phyloP scores from a whole-genome alignment of 176 grass and related monocot species.

The Avena eriantha region DNA sequence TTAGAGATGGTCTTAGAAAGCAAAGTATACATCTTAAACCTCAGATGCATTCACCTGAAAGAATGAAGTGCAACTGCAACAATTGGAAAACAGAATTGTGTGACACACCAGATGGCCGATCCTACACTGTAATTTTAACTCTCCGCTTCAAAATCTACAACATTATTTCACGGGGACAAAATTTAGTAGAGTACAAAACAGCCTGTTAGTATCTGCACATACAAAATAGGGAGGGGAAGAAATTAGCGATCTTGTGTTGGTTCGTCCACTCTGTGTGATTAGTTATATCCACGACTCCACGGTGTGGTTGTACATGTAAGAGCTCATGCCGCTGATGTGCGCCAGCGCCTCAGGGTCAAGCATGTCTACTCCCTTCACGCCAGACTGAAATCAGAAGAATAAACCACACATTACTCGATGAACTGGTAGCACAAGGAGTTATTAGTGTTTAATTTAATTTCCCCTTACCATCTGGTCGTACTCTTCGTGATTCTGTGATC shows the following conservation, averaged over 20 bases:
- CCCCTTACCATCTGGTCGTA: slow-evolving; percentile 70
- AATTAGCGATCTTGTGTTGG: neutral
- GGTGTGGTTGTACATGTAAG: slow-evolving; percentile 56
- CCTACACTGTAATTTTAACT: too few relatives aligned
- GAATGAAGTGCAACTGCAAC: too few relatives aligned
- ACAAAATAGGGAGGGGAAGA: neutral
- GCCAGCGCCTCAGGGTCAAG: slow-evolving; percentile 62
- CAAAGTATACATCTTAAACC: too few relatives aligned
- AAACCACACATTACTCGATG: neutral
- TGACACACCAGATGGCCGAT: too few relatives aligned
- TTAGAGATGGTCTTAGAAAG: too few relatives aligned
- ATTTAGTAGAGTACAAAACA: too few relatives aligned
- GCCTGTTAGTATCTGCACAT: too few relatives aligned
- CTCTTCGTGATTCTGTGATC: slow-evolving; percentile 55
- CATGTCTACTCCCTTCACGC: slow-evolving; percentile 74
- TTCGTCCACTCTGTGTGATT: neutral
- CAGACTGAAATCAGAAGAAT: slow-evolving; percentile 40
- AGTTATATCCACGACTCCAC: slow-evolving; percentile 70
- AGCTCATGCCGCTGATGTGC: slow-evolving; percentile 58
- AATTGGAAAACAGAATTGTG: too few relatives aligned
- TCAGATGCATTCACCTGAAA: too few relatives aligned
- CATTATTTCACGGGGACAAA: too few relatives aligned
- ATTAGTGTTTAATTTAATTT: neutral
- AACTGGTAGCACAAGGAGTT: neutral
- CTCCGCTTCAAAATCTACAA: too few relatives aligned